Conservation (phyloP, 768 basidiomycete genomes). For the Collybiopsis confluens region DNA sequence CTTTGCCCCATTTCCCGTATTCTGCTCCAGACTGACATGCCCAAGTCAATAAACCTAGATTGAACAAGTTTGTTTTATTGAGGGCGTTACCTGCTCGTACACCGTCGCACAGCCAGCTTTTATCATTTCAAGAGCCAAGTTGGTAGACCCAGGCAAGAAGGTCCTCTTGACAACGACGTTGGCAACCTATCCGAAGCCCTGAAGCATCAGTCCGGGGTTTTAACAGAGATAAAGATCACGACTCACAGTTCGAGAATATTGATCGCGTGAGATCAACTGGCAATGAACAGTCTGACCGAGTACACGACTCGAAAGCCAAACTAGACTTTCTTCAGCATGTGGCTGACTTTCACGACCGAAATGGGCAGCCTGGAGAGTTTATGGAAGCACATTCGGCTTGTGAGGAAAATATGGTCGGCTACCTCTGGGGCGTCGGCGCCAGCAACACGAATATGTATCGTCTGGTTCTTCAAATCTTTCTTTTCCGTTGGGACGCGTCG, state of each 20-base stretch:
- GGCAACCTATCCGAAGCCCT: conserved; percentile 49
- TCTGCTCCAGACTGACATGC: conserved; percentile 62
- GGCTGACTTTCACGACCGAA: conserved; percentile 82
- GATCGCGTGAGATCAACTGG: conserved; percentile 73
- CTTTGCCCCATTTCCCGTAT: conserved; percentile 68
- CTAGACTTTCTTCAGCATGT: conserved; percentile 66
- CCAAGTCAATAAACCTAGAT: too few relatives aligned
- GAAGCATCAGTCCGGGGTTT: neutral
- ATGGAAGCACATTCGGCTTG: neutral
- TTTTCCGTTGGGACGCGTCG: conserved; percentile 52
- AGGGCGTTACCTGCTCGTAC: conserved; percentile 67
- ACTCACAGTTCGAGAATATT: conserved; percentile 78
- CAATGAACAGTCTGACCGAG: conserved; percentile 61
- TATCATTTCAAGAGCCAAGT: conserved; percentile 70
- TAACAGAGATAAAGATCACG: neutral
- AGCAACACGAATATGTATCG: conserved; percentile 85
- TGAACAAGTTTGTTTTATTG: too few relatives aligned
- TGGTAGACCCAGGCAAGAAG: conserved; percentile 48
- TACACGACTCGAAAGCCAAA: conserved; percentile 63
- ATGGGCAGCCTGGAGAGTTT: conserved; percentile 55
- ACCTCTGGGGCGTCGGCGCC: conserved; percentile 95
- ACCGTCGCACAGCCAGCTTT: conserved; percentile 70
- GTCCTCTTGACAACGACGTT: conserved; percentile 51
- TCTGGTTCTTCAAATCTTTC: conserved; percentile 75
- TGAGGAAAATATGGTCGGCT: neutral